phyloP scores from a whole-genome alignment of 2,329 filamentous ascomycete genomes.

The Ophiostoma montium region DNA sequence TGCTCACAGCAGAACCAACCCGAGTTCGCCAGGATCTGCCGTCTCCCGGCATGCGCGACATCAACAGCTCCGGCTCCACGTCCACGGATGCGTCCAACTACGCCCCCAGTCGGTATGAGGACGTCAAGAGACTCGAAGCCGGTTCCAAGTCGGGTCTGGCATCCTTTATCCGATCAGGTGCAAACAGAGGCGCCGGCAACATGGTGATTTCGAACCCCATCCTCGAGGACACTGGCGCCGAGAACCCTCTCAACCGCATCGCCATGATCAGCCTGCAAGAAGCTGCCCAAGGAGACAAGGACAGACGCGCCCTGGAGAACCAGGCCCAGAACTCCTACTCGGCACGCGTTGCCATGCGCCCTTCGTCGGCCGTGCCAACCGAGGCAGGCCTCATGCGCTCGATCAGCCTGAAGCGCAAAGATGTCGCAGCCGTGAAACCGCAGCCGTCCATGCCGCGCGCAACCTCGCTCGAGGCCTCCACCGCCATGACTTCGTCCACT shows the following conservation, averaged over 20 bases:
- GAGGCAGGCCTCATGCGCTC: conserved; percentile 23
- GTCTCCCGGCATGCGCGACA: conserved; percentile 25
- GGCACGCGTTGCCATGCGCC: conserved; percentile 21
- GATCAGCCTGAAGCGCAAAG: conserved; percentile 25
- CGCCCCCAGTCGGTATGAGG: conserved; percentile 33
- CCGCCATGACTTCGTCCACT: conserved; percentile 29
- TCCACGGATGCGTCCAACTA: conserved; percentile 28
- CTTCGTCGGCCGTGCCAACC: conserved; percentile 21
- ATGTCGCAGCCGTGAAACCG: conserved; percentile 19
- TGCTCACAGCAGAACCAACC: conserved; percentile 15
- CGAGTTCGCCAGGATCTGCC: conserved; percentile 19
- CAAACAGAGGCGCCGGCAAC: conserved; percentile 25
- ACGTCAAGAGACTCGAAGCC: conserved; percentile 28
- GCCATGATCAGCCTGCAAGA: conserved; percentile 35
- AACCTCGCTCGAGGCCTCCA: conserved; percentile 18
- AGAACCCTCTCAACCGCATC: conserved; percentile 30
- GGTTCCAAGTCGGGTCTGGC: neutral
- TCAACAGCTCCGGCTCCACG: conserved; percentile 23
- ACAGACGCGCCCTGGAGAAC: conserved; percentile 24
- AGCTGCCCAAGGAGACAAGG: conserved; percentile 31
- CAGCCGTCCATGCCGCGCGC: conserved; percentile 11
- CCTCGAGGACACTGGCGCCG: conserved; percentile 22
- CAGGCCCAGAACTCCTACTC: conserved; percentile 18
- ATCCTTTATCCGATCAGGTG: conserved; percentile 18
- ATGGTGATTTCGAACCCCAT: conserved; percentile 37